Evolutionary conservation across 2,329 filamentous ascomycete genomes (phyloP).

Genomic region (Colletotrichum tamarilloi): DNA sequence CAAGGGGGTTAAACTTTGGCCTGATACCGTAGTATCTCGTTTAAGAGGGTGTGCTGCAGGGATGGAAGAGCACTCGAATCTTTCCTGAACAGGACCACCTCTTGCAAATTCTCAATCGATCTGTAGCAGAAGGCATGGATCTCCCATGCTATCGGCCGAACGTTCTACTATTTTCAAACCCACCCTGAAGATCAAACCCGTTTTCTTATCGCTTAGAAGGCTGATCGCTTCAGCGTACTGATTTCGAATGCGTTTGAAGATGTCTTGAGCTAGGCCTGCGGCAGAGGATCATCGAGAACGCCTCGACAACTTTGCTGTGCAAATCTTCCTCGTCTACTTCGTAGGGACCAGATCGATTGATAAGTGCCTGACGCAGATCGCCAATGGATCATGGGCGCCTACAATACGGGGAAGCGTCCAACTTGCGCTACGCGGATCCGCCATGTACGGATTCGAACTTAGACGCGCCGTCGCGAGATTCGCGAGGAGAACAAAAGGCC

Average conservation of each 20-base stretch:
- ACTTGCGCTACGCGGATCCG: no score
- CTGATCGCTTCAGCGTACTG: background rate
- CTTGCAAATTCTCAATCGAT: background rate
- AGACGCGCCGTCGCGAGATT: background rate
- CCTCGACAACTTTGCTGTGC: background rate
- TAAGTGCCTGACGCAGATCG: background rate
- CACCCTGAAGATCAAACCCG: background rate
- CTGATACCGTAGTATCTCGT: no score
- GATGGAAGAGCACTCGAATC: background rate
- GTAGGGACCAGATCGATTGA: background rate
- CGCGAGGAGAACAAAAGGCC: background rate
- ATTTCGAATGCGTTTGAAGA: background rate
- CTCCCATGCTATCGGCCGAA: background rate
- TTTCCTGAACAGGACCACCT: background rate
- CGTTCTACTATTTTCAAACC: background rate
- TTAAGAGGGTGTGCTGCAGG: slow-evolving; percentile 6
- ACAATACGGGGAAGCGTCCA: background rate
- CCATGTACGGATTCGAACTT: background rate
- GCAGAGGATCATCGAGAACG: background rate
- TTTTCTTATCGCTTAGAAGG: background rate
- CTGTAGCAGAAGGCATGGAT: background rate
- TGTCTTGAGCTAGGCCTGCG: background rate
- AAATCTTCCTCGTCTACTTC: background rate
- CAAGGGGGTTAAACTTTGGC: no score
- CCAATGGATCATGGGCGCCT: background rate